Evolutionary conservation across 371 early-diverging fungal genomes (phyloP), one percentile per base, ranked within the genome.

Genomic region (Paraphysoderma sedebokerense): DNA sequence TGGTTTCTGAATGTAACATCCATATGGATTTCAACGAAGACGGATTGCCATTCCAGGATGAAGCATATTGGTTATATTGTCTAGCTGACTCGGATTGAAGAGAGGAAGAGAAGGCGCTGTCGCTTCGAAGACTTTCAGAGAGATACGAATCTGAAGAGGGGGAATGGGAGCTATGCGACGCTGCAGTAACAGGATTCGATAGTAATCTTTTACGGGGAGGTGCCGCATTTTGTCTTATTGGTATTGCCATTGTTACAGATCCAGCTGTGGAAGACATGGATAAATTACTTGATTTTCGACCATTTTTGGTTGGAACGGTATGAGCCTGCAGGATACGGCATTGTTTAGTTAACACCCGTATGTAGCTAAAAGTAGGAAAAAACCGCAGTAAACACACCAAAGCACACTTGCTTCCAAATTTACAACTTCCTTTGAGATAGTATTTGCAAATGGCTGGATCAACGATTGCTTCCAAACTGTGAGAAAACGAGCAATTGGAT

Each of bases 351-450:
- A 49, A 7, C 54, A 52, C 11, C 60, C 57, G 30, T 52, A 54
- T 9, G 56, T 53, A 12, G 54, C 61, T 2, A 52, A 33, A 19
- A 52, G 51, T 15, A 53, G 57, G 52, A 52, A 35, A 22, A 52
- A 50, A 2, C 35, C 51, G 17, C 64, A 58, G 47, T 84, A 82
- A 11, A 73, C 59, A 28, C n/a, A n/a, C n/a, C n/a, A 84, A 60
- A 1, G 85, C 82, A 45, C 85, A 84, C 47, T 77, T 80, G 55
- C 62, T 73, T 26, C 81, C 85, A 65, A 80, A 84, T 50, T 79
- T 81, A 68, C 85, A 84, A 48, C 75, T 81, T 31, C 85, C 82
- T 60, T 84, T 84, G 34, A 76, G 47, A 52, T 68, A 81, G 56
- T 82, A 82, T 55, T 78, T 79, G 74, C 85, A 84, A 22, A 78